A percentile compares a stretch with the other conserved stretches of the same genome.
phyloP scores from a whole-genome alignment of 164 flowering plant species.

The Stephania cephalantha region DNA sequence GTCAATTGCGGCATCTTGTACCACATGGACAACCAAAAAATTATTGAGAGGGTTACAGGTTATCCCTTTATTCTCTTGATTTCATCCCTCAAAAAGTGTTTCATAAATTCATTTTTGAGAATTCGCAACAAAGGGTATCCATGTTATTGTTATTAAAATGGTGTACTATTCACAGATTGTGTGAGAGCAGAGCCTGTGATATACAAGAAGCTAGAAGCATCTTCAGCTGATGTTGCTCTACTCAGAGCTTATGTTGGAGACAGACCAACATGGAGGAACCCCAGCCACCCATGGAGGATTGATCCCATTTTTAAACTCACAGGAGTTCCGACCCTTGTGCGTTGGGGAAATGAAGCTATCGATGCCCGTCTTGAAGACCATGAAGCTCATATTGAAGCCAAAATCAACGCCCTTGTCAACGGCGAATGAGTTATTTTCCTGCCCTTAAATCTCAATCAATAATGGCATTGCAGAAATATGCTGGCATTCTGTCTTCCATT shows the following conservation, averaged over 20 bases:
- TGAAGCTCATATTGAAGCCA: slow-evolving; percentile 74
- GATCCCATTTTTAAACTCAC: slow-evolving; percentile 75
- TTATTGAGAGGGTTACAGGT: no score
- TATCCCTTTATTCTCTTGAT: no score
- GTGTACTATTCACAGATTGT: slow-evolving; percentile 47
- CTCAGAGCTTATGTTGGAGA: slow-evolving; percentile 93
- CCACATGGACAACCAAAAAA: no score
- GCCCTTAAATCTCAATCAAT: no score
- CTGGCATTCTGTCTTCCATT: no score
- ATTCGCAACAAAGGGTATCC: background rate
- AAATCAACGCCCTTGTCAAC: slow-evolving; percentile 56
- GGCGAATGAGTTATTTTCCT: slow-evolving; percentile 8
- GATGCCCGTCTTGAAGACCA: slow-evolving; percentile 82
- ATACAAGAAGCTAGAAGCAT: slow-evolving; percentile 68
- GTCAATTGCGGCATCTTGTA: no score
- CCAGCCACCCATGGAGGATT: slow-evolving; percentile 69
- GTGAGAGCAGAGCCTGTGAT: slow-evolving; percentile 95
- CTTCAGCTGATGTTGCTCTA: slow-evolving; percentile 45
- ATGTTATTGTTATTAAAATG: background rate
- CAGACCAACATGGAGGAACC: slow-evolving; percentile 87
- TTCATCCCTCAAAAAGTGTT: no score
- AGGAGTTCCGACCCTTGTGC: slow-evolving; percentile 84
- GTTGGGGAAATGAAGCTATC: slow-evolving; percentile 66
- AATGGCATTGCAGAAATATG: no score
- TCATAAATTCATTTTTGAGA: background rate